Conservation (phyloP, 805 yeast genomes). For the Saturnispora silvae region DNA sequence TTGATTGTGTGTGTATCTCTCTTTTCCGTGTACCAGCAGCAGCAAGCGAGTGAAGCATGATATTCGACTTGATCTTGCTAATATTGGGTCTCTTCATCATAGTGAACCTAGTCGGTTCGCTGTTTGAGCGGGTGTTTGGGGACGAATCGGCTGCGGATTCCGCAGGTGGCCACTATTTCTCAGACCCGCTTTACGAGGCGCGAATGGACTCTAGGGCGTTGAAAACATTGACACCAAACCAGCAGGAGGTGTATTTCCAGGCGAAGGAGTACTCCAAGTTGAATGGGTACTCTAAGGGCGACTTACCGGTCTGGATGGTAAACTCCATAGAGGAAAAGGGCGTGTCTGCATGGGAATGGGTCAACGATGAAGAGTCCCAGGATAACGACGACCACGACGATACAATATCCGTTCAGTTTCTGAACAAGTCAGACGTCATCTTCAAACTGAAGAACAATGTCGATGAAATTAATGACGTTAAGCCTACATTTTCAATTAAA, state of each 20-base stretch:
- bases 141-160: background rate
- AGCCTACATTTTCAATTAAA: conserved; percentile 38
- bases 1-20: background rate
- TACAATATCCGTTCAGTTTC: conserved; percentile 36
- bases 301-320: conserved; percentile 41
- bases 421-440: conserved; percentile 52
- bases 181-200: conserved; percentile 49
- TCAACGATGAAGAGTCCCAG: conserved; percentile 1
- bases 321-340: conserved; percentile 77
- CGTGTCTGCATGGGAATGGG: conserved; percentile 74
- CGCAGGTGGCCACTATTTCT: conserved; percentile 24
- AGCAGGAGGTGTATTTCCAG: conserved; percentile 59
- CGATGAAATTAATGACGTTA: conserved; percentile 25
- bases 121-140: too few species aligned
- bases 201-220: conserved; percentile 51
- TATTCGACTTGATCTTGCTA: too few species aligned
- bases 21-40: background rate
- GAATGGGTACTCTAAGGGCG: conserved; percentile 29
- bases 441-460: conserved; percentile 23
- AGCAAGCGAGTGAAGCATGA: background rate
- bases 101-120: too few species aligned
- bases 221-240: conserved; percentile 51
- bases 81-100: too few species aligned
- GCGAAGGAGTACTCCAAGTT: conserved; percentile 42
- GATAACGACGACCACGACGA: background rate